A percentile compares a stretch with the other conserved stretches of the same genome.
Conservation (phyloP, 225 moss, liverwort and hornwort species). For the Physcomitrium patens region DNA sequence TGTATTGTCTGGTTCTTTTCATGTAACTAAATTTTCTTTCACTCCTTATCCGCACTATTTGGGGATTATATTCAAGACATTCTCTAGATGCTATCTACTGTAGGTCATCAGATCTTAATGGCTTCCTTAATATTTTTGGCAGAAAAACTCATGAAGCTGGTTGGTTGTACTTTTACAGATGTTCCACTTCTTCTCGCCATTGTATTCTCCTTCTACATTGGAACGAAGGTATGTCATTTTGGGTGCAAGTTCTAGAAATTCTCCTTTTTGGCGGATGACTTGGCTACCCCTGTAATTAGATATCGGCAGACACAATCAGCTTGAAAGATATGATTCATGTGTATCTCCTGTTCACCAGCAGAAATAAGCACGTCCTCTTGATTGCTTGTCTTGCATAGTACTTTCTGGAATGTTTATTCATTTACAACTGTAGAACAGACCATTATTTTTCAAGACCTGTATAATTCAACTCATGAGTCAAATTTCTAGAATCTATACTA, state of each 20-base stretch:
- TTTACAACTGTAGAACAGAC: too few species aligned
- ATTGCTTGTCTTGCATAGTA: not conserved
- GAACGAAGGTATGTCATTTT: constrained; percentile 69
- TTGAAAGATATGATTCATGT: constrained; percentile 5
- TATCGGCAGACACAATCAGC: not conserved
- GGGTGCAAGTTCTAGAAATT: constrained; percentile 19
- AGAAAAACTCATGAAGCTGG: constrained; percentile 20
- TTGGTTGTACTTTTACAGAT: constrained; percentile 55
- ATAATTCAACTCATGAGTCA: not conserved
- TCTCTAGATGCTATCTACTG: not conserved
- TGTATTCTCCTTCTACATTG: constrained; percentile 77
- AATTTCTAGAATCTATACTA: not conserved
- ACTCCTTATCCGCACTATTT: not conserved
- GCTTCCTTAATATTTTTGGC: constrained; percentile 7
- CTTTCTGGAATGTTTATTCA: too few species aligned
- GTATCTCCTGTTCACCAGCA: constrained; percentile 7
- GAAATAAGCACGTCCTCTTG: constrained; percentile 12
- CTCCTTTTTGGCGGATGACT: constrained; percentile 13
- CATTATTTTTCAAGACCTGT: not conserved
- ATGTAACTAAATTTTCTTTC: not conserved
- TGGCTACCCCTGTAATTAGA: not conserved
- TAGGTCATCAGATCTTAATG: constrained; percentile 15
- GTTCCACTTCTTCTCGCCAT: constrained; percentile 76
- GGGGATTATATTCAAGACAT: not conserved
- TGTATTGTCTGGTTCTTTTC: not conserved